These are phyloP conservation scores for Cryptosporidium tyzzeri DNA, from an alignment of 169 alveolate species.

Conservation along the genomic window DNA sequence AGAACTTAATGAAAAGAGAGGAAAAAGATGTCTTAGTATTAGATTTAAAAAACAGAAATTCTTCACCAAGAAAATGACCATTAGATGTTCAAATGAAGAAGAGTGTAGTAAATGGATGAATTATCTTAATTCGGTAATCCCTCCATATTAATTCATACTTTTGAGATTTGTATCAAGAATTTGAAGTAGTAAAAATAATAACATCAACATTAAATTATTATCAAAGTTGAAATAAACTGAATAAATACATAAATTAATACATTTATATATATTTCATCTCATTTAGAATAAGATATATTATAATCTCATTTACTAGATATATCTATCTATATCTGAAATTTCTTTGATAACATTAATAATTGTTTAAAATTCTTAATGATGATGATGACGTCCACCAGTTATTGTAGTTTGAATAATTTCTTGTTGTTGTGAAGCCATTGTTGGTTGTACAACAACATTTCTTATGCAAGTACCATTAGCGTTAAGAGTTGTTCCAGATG, in stretches of 20 bases:
- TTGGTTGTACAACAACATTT: conserved; percentile 47
- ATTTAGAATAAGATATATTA: neutral
- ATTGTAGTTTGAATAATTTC: conserved; percentile 36
- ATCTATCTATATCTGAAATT: neutral
- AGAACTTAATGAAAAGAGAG: conserved; percentile 18
- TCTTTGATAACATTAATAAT: neutral
- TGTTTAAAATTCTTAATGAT: conserved; percentile 6
- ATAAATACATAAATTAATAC: neutral
- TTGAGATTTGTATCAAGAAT: too few relatives aligned
- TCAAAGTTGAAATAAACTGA: too few relatives aligned
- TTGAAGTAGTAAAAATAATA: too few relatives aligned
- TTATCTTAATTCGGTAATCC: conserved; percentile 16
- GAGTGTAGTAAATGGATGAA: conserved; percentile 52
- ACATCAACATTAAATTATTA: neutral
- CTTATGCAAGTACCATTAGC: conserved; percentile 41
- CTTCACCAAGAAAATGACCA: conserved; percentile 5
- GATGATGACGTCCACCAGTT: conserved; percentile 30
- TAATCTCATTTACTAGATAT: neutral
- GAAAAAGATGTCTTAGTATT: conserved; percentile 42
- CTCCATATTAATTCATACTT: neutral
- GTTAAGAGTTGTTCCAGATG: conserved; percentile 37
- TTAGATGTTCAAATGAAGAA: conserved; percentile 52
- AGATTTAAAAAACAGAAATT: conserved; percentile 27
- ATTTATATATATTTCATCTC: neutral
- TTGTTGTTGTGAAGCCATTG: conserved; percentile 55